Evolutionary conservation across 1,284 basidiomycete species (phyloP).

Genomic region (Entoloma clypeatum): DNA sequence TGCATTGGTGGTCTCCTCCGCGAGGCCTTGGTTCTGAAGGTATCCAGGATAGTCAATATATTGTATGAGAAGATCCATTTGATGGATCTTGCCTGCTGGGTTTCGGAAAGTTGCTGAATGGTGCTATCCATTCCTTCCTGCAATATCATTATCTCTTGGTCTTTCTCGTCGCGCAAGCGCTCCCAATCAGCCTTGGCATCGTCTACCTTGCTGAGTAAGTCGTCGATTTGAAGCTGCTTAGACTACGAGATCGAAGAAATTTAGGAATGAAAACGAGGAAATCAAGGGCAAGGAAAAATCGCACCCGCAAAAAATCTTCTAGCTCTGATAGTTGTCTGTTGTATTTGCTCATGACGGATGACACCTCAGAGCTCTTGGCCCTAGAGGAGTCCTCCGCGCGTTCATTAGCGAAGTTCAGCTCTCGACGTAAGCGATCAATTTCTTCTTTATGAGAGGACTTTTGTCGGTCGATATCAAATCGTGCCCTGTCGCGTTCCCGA

Average conservation of each 20-base stretch:
- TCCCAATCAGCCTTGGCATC: conserved; percentile 74
- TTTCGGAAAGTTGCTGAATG: conserved; percentile 84
- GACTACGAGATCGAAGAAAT: conserved; percentile 57
- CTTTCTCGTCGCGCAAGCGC: conserved; percentile 89
- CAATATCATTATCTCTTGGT: conserved; percentile 92
- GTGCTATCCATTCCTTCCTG: conserved; percentile 97
- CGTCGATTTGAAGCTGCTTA: conserved; percentile 94
- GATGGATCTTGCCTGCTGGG: conserved; percentile 67
- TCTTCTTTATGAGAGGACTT: conserved; percentile 97
- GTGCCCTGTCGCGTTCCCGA: conserved; percentile 91
- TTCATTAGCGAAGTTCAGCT: conserved; percentile 97
- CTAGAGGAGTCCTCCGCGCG: conserved; percentile 92
- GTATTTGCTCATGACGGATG: conserved; percentile 85
- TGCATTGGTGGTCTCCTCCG: conserved; percentile 87
- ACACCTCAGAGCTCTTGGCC: conserved; percentile 92
- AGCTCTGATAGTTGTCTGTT: conserved; percentile 95
- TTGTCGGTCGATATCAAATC: conserved; percentile 95
- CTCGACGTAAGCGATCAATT: conserved; percentile 87
- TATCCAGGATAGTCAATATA: conserved; percentile 1
- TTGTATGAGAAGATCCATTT: background rate
- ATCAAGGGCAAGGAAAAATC: conserved; percentile 25
- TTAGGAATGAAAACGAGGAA: conserved; percentile 2
- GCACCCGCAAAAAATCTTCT: conserved; percentile 87
- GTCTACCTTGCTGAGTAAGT: conserved; percentile 79
- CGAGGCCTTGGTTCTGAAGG: conserved; percentile 72